These are phyloP conservation scores for Talaromyces wortmannii DNA, from an alignment of 495 filamentous ascomycete species.

Conservation along the genomic window DNA sequence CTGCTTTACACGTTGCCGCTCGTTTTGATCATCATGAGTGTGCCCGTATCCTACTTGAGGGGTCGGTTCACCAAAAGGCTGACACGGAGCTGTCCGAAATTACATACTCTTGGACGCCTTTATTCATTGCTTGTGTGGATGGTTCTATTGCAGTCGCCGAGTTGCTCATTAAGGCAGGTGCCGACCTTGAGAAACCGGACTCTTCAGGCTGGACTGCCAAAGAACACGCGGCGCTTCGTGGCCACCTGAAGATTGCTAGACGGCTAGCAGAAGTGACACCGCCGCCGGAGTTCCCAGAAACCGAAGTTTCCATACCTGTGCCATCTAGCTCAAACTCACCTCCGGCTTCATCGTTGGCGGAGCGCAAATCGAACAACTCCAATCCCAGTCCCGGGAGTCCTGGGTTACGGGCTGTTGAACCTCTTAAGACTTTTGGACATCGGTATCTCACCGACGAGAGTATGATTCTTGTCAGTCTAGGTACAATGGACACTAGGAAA, in stretches of 20 bases:
- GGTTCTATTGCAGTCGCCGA: constrained; percentile 69
- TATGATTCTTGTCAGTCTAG: constrained; percentile 86
- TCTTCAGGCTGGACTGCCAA: constrained; percentile 91
- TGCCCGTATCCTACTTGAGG: constrained; percentile 64
- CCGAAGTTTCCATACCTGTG: constrained; percentile 24
- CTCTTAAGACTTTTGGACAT: constrained; percentile 93
- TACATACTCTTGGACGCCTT: constrained; percentile 85
- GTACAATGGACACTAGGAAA: constrained; percentile 89
- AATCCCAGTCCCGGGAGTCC: constrained; percentile 27
- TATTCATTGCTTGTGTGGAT: constrained; percentile 88
- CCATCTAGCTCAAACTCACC: constrained; percentile 41
- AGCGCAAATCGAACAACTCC: constrained; percentile 42
- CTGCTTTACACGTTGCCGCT: constrained; percentile 86
- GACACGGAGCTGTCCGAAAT: constrained; percentile 75
- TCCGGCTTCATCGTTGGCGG: constrained; percentile 39
- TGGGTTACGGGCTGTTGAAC: constrained; percentile 46
- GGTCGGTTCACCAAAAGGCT: constrained; percentile 59
- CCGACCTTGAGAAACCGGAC: constrained; percentile 64
- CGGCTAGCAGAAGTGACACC: constrained; percentile 51
- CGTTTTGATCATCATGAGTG: constrained; percentile 81
- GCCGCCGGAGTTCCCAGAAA: constrained; percentile 24
- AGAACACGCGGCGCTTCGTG: constrained; percentile 86
- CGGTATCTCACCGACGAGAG: constrained; percentile 84
- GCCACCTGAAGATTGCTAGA: constrained; percentile 73
- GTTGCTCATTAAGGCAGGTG: constrained; percentile 69